A percentile compares a stretch with the other conserved stretches of the same genome.
phyloP scores from a whole-genome alignment of 2,329 filamentous ascomycete species.

The Albophoma yamanashiensis region DNA sequence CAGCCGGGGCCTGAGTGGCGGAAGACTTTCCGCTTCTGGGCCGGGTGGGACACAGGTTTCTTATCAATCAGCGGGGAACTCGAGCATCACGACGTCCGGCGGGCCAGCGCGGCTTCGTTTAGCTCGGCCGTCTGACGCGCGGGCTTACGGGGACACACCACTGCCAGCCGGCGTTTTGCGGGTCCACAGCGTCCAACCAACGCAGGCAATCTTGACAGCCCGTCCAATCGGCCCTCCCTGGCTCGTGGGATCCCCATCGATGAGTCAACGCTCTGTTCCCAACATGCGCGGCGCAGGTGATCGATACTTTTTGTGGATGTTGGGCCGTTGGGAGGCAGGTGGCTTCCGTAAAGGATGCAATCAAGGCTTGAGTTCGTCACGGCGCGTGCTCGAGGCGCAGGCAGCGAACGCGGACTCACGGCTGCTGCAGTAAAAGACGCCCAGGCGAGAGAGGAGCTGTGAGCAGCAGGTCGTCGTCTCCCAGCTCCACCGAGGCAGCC shows the following conservation, averaged over 20 bases:
- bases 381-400: background rate
- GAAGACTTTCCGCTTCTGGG: background rate
- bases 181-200: background rate
- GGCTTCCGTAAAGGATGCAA: background rate
- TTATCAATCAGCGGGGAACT: constrained; percentile 4
- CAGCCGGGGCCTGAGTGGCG: background rate
- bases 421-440: background rate
- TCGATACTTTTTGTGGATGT: background rate
- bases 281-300: background rate
- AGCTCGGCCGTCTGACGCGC: background rate
- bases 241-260: background rate
- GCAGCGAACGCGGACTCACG: background rate
- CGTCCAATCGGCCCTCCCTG: background rate
- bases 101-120: background rate
- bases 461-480: background rate
- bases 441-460: background rate
- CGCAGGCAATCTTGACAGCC: background rate
- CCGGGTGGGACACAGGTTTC: background rate
- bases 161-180: background rate
- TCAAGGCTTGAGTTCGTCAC: background rate
- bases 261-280: background rate
- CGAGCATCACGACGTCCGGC: background rate
- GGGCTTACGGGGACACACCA: background rate
- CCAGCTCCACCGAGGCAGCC: background rate
- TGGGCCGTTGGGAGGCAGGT: background rate